These are phyloP conservation scores for Hyaloscypha finlandica DNA, from an alignment of 495 filamentous ascomycete species.

Conservation along the genomic window DNA sequence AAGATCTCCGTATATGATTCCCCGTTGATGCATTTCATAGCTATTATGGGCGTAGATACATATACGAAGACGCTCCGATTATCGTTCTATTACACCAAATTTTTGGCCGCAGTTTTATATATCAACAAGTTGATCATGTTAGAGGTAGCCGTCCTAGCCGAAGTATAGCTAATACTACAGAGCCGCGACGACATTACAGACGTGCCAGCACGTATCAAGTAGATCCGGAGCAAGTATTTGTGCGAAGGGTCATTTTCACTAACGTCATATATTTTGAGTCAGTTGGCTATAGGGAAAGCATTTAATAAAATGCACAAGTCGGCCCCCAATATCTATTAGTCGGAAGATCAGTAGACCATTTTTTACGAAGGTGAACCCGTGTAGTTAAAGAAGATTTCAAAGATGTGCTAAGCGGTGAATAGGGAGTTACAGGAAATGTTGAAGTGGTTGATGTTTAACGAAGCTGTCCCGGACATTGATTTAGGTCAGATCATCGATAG, in stretches of 20 bases:
- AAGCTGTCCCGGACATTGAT: neutral
- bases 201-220: neutral
- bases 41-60: conserved; percentile 2
- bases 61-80: neutral
- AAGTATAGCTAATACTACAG: neutral
- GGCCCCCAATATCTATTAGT: conserved; percentile 12
- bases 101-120: conserved; percentile 9
- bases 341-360: conserved; percentile 11
- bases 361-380: conserved; percentile 4
- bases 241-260: conserved; percentile 10
- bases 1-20: conserved; percentile 8
- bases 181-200: too few species aligned
- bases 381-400: conserved; percentile 6
- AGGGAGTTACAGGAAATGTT: conserved; percentile 11
- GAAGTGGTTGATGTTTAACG: conserved; percentile 4
- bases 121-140: conserved; percentile 4
- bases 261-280: neutral
- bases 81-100: neutral
- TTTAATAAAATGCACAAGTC: conserved; percentile 10
- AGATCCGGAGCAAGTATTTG: conserved; percentile 4
- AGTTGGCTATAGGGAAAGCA: conserved; percentile 3
- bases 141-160: neutral
- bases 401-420: neutral
- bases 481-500: neutral
- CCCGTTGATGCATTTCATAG: conserved; percentile 8